These are phyloP conservation scores for Fusarium acutatum DNA, from an alignment of 2,329 filamentous ascomycete species.

Conservation along the genomic window DNA sequence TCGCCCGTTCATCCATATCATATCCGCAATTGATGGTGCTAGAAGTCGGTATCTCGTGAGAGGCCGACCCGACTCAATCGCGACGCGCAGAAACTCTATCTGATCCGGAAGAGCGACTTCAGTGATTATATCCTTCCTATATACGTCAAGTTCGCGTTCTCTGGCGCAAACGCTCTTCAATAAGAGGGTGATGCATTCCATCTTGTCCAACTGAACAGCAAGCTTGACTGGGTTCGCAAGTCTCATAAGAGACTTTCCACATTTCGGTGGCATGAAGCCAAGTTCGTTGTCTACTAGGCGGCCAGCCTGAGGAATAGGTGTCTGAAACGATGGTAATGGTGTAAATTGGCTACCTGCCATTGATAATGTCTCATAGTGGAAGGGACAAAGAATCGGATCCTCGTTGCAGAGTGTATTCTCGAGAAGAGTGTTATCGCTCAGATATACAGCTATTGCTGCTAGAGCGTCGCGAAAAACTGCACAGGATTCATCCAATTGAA, in stretches of 20 bases:
- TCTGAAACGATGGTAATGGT: background rate
- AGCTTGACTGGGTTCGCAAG: background rate
- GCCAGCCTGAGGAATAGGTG: background rate
- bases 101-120: background rate
- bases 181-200: background rate
- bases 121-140: background rate
- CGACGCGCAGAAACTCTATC: background rate
- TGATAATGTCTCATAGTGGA: accelerated
- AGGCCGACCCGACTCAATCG: background rate
- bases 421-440: background rate
- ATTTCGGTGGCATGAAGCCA: background rate
- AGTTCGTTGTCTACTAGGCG: background rate
- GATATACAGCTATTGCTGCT: background rate
- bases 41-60: background rate
- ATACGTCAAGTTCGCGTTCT: background rate
- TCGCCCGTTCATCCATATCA: background rate
- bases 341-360: accelerated
- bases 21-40: background rate
- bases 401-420: background rate
- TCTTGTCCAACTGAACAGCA: background rate
- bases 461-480: background rate
- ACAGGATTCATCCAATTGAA: background rate
- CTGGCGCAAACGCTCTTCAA: background rate
- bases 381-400: background rate
- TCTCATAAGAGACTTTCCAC: background rate